phyloP scores from a whole-genome alignment of 2,329 filamentous ascomycete genomes.

The Monosporascus sp. region DNA sequence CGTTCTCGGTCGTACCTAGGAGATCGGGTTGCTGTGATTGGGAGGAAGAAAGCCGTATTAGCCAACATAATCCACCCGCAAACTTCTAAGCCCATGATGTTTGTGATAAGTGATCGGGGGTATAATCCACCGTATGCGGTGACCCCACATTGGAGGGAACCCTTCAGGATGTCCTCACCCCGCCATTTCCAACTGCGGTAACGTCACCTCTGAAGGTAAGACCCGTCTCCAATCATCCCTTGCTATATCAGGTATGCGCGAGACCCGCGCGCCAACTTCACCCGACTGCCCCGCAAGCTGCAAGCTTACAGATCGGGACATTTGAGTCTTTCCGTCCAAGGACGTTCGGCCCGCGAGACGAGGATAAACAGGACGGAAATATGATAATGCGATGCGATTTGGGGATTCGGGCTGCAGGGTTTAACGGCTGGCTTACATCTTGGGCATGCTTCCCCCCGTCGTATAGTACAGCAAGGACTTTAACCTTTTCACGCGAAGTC shows the following conservation, averaged over 20 bases:
- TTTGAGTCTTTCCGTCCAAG: not conserved
- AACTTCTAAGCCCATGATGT: conserved; percentile 1
- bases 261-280: not conserved
- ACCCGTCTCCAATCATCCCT: not conserved
- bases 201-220: not conserved
- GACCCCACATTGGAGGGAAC: not conserved
- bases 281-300: not conserved
- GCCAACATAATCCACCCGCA: conserved; percentile 8
- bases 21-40: conserved; percentile 63
- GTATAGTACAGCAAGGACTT: conserved; percentile 91
- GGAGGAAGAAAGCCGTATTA: conserved; percentile 14
- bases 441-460: conserved; percentile 85
- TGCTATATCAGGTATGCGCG: not conserved
- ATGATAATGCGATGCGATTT: not conserved
- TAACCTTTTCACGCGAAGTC: conserved; percentile 63
- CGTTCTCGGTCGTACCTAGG: conserved; percentile 95
- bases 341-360: not conserved
- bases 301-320: not conserved
- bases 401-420: not conserved
- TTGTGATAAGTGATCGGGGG: conserved; percentile 9
- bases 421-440: conserved; percentile 52
- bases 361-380: not conserved
- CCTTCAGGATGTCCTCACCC: not conserved
- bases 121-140: conserved; percentile 7
- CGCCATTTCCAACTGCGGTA: not conserved